Evolutionary conservation across 1,284 basidiomycete species (phyloP).

Genomic region (Heterobasidion irregulare): DNA sequence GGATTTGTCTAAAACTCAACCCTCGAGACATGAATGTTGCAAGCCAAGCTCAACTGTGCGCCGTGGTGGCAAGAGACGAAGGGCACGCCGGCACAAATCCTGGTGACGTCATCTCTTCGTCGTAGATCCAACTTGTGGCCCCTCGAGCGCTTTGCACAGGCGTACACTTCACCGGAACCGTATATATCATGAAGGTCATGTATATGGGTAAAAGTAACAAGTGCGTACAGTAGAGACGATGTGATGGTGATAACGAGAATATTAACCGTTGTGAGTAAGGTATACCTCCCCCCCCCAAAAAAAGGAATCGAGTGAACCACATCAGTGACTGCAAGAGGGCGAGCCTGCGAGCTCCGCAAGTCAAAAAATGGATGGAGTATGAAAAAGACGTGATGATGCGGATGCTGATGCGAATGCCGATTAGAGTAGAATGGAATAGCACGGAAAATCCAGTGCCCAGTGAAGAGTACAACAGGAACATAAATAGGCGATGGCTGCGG

Average conservation of each 20-base stretch:
- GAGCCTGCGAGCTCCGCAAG: too few relatives aligned
- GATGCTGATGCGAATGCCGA: background rate
- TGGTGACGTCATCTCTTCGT: background rate
- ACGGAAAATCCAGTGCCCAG: background rate
- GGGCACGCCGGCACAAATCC: background rate
- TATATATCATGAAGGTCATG: background rate
- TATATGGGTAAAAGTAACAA: background rate
- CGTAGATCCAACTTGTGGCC: background rate
- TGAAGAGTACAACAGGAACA: background rate
- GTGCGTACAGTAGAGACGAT: background rate
- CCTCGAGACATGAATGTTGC: conserved; percentile 4
- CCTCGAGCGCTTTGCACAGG: background rate
- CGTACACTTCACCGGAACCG: too few relatives aligned
- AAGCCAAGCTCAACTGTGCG: too few relatives aligned
- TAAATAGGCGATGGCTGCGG: too few relatives aligned
- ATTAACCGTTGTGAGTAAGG: background rate
- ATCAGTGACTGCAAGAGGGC: too few relatives aligned
- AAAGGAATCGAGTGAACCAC: too few relatives aligned
- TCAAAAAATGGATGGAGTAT: too few relatives aligned
- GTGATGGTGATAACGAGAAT: background rate
- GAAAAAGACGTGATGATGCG: background rate
- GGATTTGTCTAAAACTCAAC: conserved; percentile 34
- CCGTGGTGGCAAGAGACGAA: too few relatives aligned
- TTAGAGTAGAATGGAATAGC: background rate
- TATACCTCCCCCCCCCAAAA: too few relatives aligned